Conservation (phyloP, 169 alveolate genomes). For the Eimeria tenella region DNA sequence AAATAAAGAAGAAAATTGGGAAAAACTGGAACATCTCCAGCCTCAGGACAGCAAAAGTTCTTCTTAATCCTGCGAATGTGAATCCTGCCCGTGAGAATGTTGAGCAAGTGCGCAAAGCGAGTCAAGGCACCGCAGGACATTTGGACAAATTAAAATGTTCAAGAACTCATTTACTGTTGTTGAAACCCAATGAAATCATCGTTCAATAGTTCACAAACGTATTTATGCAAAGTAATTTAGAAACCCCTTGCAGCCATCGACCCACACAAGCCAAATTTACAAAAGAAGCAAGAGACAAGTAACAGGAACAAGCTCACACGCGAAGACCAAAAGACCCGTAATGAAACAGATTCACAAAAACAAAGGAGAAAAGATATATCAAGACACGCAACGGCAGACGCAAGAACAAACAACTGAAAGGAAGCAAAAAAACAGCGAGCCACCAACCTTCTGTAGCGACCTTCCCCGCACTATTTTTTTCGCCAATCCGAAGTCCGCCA, state of each 20-base stretch:
- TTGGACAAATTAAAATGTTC: too few relatives aligned
- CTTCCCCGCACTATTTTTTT: conserved; percentile 37
- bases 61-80: too few relatives aligned
- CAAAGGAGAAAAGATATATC: background rate
- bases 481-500: conserved; percentile 57
- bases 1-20: background rate
- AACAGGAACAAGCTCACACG: background rate
- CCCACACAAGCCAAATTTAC: background rate
- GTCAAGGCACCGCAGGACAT: too few relatives aligned
- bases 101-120: too few relatives aligned
- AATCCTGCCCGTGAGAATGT: too few relatives aligned
- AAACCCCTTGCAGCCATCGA: background rate
- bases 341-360: background rate
- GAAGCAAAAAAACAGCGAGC: background rate
- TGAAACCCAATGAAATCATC: too few relatives aligned
- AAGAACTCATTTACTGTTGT: too few relatives aligned
- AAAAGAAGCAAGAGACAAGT: background rate
- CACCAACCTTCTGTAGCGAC: conserved; percentile 1
- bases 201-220: too few relatives aligned
- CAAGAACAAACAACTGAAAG: background rate
- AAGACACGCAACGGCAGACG: background rate
- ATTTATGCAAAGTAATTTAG: too few relatives aligned
- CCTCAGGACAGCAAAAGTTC: too few relatives aligned
- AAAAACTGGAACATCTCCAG: too few relatives aligned
- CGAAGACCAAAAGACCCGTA: background rate